phyloP scores from a whole-genome alignment of 495 filamentous ascomycete species.

The Niebla homalea region DNA sequence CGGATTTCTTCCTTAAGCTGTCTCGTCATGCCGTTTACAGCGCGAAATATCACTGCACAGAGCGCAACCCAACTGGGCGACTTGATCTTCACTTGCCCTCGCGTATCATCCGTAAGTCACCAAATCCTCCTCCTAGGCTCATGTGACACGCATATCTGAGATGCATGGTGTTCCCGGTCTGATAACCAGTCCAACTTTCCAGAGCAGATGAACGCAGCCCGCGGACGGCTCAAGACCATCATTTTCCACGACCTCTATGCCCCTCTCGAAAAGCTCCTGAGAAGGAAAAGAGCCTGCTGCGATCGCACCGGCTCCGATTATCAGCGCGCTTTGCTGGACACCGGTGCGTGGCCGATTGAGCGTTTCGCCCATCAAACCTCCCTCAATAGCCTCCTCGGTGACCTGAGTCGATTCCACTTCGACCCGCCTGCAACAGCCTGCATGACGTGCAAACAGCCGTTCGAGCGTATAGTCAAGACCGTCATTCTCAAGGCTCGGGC shows the following conservation, averaged over 20 bases:
- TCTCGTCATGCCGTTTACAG: constrained; percentile 4
- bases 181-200: not conserved
- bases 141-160: too few relatives aligned
- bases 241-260: constrained; percentile 11
- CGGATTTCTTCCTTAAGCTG: constrained; percentile 1
- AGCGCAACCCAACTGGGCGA: constrained; percentile 3
- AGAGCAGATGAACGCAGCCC: constrained; percentile 23
- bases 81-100: constrained; percentile 2
- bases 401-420: constrained; percentile 2
- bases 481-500: not conserved
- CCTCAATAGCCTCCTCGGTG: constrained; percentile 1
- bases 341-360: constrained; percentile 14
- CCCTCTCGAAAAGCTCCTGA: not conserved
- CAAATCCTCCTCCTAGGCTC: not conserved
- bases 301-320: constrained; percentile 7
- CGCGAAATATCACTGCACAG: not conserved
- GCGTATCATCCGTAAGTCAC: constrained; percentile 10
- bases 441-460: constrained; percentile 1
- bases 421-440: not conserved
- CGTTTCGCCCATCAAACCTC: not conserved
- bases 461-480: not conserved
- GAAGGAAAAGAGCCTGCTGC: constrained; percentile 1
- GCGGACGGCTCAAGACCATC: constrained; percentile 18
- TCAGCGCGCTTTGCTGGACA: not conserved
- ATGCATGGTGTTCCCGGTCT: not conserved